Evolutionary conservation across 768 basidiomycete genomes (phyloP).

Genomic region (Lactarius hatsudake): DNA sequence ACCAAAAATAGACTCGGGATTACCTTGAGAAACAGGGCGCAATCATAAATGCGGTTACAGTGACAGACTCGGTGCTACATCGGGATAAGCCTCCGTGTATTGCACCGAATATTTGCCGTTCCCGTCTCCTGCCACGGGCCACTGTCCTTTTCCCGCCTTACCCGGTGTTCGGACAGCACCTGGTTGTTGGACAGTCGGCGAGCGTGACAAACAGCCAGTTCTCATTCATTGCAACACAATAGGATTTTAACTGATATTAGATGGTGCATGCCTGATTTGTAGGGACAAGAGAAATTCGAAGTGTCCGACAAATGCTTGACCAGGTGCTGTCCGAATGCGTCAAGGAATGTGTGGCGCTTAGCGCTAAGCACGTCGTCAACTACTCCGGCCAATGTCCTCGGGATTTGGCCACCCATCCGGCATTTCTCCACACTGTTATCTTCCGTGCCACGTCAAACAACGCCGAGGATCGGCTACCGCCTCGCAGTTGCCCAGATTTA

Average conservation of each 20-base stretch:
- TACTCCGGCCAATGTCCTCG: neutral
- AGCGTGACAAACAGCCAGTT: too few species aligned
- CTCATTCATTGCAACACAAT: too few species aligned
- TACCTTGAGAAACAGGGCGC: neutral
- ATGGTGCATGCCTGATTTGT: too few species aligned
- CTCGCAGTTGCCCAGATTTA: neutral
- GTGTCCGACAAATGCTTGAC: too few species aligned
- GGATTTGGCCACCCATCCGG: neutral
- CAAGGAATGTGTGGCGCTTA: neutral
- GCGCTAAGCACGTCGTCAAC: neutral
- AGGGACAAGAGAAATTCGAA: too few species aligned
- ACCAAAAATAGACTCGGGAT: neutral
- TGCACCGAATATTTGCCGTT: neutral
- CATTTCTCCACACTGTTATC: neutral
- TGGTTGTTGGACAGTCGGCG: too few species aligned
- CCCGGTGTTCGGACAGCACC: too few species aligned
- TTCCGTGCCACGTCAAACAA: neutral
- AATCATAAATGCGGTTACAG: too few species aligned
- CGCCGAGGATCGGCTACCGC: neutral
- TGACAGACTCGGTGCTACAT: neutral
- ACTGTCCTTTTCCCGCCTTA: too few species aligned
- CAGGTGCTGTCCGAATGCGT: too few species aligned
- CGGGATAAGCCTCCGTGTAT: neutral
- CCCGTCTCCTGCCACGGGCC: neutral
- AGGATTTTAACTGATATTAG: too few species aligned